A percentile compares a stretch with the other conserved stretches of the same genome.
Evolutionary conservation across 2,329 filamentous ascomycete genomes (phyloP).

Genomic region (Arachnopeziza araneosa): DNA sequence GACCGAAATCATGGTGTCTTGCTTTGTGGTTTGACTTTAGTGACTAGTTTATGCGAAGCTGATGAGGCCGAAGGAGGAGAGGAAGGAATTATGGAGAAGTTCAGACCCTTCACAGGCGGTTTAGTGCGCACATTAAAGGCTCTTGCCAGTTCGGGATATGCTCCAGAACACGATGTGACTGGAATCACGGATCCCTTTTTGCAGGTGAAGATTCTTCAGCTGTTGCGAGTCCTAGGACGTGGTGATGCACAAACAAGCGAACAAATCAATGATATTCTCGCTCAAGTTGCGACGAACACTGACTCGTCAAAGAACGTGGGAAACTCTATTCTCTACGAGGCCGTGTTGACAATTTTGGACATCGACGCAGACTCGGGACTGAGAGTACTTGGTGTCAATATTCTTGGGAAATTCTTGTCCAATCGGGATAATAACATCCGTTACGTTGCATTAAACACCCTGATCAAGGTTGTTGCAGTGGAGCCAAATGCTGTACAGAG

Average conservation of each 20-base stretch:
- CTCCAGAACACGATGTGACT: constrained; percentile 95
- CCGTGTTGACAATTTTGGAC: constrained; percentile 92
- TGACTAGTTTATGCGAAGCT: constrained; percentile 87
- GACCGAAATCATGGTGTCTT: constrained; percentile 96
- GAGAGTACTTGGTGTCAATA: constrained; percentile 92
- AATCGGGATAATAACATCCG: constrained; percentile 99
- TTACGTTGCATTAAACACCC: constrained; percentile 93
- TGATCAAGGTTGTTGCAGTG: constrained; percentile 96
- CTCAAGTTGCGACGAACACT: constrained; percentile 96
- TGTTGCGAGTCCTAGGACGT: constrained; percentile 79
- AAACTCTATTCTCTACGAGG: constrained; percentile 96
- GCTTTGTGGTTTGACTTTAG: constrained; percentile 84
- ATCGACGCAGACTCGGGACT: constrained; percentile 96
- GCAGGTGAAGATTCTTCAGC: constrained; percentile 88
- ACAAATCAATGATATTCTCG: constrained; percentile 96
- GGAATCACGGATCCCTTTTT: constrained; percentile 97
- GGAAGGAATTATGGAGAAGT: constrained; percentile 83
- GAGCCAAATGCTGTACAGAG: constrained; percentile 96
- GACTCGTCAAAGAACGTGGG: constrained; percentile 98
- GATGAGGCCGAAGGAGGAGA: constrained; percentile 91
- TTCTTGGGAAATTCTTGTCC: constrained; percentile 95
- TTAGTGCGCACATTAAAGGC: constrained; percentile 89
- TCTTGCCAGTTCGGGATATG: constrained; percentile 90
- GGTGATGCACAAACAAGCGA: constrained; percentile 87
- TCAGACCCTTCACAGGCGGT: constrained; percentile 76